These are phyloP conservation scores for Daldinia caldariorum DNA, from an alignment of 495 filamentous ascomycete species.

Conservation along the genomic window DNA sequence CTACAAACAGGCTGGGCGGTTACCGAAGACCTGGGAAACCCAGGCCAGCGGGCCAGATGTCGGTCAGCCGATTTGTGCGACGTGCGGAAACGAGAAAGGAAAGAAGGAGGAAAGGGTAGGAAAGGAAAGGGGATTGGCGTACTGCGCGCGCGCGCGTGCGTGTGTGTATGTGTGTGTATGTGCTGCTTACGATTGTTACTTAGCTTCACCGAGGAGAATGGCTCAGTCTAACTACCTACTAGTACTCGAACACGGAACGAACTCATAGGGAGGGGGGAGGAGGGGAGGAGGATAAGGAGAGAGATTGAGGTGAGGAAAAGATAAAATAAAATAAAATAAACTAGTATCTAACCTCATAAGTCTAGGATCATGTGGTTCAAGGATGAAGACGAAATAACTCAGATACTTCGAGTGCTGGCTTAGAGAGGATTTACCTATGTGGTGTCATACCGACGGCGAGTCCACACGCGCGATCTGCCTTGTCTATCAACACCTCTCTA, in stretches of 20 bases:
- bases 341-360: neutral
- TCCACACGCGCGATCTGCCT: conserved; percentile 14
- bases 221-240: too few relatives aligned
- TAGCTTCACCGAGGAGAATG: too few relatives aligned
- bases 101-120: neutral
- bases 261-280: neutral
- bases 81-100: conserved; percentile 6
- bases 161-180: too few relatives aligned
- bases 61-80: conserved; percentile 21
- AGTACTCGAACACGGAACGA: neutral
- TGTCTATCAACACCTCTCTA: conserved; percentile 2
- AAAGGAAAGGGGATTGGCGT: neutral
- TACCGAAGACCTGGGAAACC: conserved; percentile 33
- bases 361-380: conserved; percentile 9
- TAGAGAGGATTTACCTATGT: neutral
- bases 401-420: neutral
- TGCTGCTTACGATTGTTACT: too few relatives aligned
- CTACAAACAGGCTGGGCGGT: conserved; percentile 14
- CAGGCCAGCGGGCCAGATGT: conserved; percentile 27
- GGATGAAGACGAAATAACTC: conserved; percentile 10
- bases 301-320: too few relatives aligned
- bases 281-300: neutral
- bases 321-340: neutral
- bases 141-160: too few relatives aligned
- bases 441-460: conserved; percentile 21